These are phyloP conservation scores for Corniculantispora saksenae DNA, from an alignment of 2,329 filamentous ascomycete genomes.

Conservation along the genomic window DNA sequence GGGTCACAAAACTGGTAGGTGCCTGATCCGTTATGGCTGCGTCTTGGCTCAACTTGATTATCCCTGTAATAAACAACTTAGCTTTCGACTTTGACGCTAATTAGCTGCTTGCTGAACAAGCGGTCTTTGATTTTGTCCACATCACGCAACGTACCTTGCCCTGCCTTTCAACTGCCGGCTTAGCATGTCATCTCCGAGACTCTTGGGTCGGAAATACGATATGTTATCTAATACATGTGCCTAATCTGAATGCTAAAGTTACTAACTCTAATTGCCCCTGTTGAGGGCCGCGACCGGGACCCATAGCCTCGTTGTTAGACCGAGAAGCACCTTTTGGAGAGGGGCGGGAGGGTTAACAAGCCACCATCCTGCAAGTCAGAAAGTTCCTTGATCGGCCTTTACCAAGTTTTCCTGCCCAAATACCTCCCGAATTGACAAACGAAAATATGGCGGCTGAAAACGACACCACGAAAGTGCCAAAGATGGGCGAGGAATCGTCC, in stretches of 20 bases:
- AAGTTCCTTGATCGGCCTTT: neutral
- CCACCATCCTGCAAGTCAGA: neutral
- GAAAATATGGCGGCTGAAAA: neutral
- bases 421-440: neutral
- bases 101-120: neutral
- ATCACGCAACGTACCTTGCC: neutral
- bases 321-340: neutral
- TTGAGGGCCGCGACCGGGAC: neutral
- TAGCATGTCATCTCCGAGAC: neutral
- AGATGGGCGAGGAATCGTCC: neutral
- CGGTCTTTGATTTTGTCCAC: neutral
- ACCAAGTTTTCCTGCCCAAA: neutral
- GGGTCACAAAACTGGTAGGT: neutral
- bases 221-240: neutral
- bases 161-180: neutral
- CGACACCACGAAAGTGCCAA: neutral
- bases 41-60: neutral
- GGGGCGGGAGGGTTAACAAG: neutral
- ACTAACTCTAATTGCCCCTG: neutral
- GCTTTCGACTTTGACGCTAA: neutral
- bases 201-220: neutral
- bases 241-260: neutral
- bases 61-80: neutral
- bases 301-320: neutral
- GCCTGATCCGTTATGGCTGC: neutral